These are phyloP conservation scores for Pelargonium nanum DNA, from an alignment of 345 rosid genomes.

Conservation along the genomic window DNA sequence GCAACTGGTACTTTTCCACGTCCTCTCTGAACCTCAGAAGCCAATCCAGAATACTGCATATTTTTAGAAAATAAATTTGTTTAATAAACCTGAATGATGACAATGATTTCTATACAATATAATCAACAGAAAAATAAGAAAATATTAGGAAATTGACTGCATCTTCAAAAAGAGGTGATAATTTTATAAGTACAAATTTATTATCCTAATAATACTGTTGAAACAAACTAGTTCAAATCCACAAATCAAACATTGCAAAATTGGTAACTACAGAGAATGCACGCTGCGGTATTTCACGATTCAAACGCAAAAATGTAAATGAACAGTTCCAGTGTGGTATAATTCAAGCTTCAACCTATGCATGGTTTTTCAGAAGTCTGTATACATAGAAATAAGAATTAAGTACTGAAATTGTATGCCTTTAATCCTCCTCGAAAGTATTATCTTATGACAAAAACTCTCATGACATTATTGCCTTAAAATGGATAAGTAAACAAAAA, in stretches of 20 bases:
- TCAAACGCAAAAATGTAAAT: not conserved
- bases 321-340: not conserved
- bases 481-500: not conserved
- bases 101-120: not conserved
- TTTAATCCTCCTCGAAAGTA: not conserved
- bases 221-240: too few relatives aligned
- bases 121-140: not conserved
- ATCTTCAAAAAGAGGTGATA: not conserved
- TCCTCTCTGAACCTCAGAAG: constrained; percentile 57
- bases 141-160: not conserved
- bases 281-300: not conserved
- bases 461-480: not conserved
- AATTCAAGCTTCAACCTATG: too few relatives aligned
- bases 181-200: too few relatives aligned
- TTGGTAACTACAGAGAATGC: not conserved
- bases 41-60: constrained; percentile 64
- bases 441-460: not conserved
- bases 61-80: not conserved
- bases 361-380: too few relatives aligned
- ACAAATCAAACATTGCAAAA: too few relatives aligned
- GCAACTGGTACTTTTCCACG: constrained; percentile 93
- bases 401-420: not conserved
- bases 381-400: not conserved
- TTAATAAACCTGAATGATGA: not conserved
- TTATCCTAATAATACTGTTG: not conserved